Evolutionary conservation across 371 early-diverging fungal genomes (phyloP), one percentile per base, ranked within the genome.

Genomic region (Apophysomyces sp.): DNA sequence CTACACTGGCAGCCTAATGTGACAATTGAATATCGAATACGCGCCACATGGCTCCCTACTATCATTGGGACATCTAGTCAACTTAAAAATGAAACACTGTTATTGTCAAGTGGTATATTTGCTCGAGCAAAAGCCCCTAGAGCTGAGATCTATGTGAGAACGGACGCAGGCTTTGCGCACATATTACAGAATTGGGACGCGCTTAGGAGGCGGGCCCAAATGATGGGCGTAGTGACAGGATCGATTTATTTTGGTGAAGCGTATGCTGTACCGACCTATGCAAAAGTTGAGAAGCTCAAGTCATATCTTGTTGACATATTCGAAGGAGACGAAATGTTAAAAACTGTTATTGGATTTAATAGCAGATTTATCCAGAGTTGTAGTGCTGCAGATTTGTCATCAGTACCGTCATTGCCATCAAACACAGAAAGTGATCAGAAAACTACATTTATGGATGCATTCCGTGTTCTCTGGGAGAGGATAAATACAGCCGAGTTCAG

Each of bases 1-100:
- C 65, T 93, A 66, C 85, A 86, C 4, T 96, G 96, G 96, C 89
- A 93, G 26, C 93, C 94, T 1, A 91, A 94, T 64, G 89, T 97
- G 28, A 90, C 89, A 0, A 87, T 98, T 27, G 89, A 92, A 30
- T 97, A 97, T 76, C 85, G 89, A 39, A 88, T 97, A 58, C 67
- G 73, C 9, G 81, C 79, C 4, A 73, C 74, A 4, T 81, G 77
- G 79, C 37, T 76, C 21, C 81, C 81, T 7, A 53, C 60, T 11
- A 18, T 60, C 11, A 72, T 78, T 52, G 76, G 76, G 4, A 26
- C 37, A 15, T 9, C 58, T 4, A 66, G 54, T 24, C 29, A 55
- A 4, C 39, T 65, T 21, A 67, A 65, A 7, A 65, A 52, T n/a
- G 70, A 73, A 29, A 68, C 61, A 7, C 27, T 70, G 7, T 37